Percentiles rank a stretch among this genome's conserved stretches.
Evolutionary conservation across 345 rosid genomes (phyloP).

Genomic region (Hibiscus trionum): DNA sequence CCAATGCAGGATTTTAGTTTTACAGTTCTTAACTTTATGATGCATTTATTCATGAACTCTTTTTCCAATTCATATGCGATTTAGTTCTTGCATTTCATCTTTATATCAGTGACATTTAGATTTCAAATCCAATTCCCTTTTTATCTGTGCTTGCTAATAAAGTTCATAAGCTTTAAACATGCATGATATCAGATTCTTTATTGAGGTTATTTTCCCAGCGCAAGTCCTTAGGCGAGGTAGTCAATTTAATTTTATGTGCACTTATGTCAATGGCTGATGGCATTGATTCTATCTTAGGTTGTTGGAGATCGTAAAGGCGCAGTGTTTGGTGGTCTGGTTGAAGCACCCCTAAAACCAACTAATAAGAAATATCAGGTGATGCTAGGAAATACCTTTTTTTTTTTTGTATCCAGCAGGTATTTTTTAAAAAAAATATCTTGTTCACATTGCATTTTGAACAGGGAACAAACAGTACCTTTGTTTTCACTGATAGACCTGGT

Average conservation of each 20-base stretch:
- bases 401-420: neutral
- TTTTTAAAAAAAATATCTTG: neutral
- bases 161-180: neutral
- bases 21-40: too few relatives aligned
- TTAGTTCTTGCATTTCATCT: neutral
- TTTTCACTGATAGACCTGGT: slow-evolving; percentile 72
- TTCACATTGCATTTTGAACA: slow-evolving; percentile 28
- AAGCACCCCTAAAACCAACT: slow-evolving; percentile 78
- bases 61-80: neutral
- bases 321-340: slow-evolving; percentile 92
- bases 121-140: neutral
- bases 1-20: too few relatives aligned
- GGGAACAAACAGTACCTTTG: slow-evolving; percentile 90
- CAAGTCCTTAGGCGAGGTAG: neutral
- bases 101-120: neutral
- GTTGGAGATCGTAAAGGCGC: slow-evolving; percentile 89
- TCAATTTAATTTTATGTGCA: neutral
- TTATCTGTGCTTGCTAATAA: neutral
- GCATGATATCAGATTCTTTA: neutral
- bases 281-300: slow-evolving; percentile 39
- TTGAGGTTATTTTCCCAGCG: neutral
- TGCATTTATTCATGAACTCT: neutral
- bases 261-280: neutral
- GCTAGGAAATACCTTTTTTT: neutral
- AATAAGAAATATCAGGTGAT: slow-evolving; percentile 82